Evolutionary conservation across 345 rosid species (phyloP).

Genomic region (Pistacia atlantica): DNA sequence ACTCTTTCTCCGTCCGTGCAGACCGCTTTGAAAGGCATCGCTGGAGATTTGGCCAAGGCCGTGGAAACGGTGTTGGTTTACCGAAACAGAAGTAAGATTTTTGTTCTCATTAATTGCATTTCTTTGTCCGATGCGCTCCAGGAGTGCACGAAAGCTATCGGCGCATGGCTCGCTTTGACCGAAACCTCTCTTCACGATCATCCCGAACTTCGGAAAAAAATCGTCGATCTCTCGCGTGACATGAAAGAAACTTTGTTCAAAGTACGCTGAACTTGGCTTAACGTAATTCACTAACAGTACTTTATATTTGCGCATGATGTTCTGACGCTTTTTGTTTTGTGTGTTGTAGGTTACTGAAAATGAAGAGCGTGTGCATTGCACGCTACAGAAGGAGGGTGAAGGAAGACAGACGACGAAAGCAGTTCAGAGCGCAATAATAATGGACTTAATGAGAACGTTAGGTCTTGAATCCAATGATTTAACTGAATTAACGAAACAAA

Average conservation of each 20-base stretch:
- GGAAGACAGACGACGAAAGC: conserved; percentile 39
- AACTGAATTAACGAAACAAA: conserved; percentile 33
- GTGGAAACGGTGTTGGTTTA: conserved; percentile 30
- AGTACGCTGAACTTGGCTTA: conserved; percentile 9
- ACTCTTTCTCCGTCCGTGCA: conserved; percentile 29
- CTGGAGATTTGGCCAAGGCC: conserved; percentile 33
- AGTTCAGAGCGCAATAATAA: conserved; percentile 41
- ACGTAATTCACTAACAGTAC: no score
- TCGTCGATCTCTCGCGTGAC: conserved; percentile 40
- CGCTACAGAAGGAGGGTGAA: conserved; percentile 40
- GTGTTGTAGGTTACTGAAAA: conserved; percentile 39
- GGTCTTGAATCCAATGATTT: conserved; percentile 33
- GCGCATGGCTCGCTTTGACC: conserved; percentile 39
- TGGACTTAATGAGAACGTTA: conserved; percentile 48
- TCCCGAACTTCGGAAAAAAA: conserved; percentile 38
- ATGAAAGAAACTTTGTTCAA: conserved; percentile 40
- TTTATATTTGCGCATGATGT: neutral
- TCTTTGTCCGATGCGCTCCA: conserved; percentile 31
- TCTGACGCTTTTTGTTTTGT: neutral
- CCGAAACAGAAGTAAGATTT: conserved; percentile 38
- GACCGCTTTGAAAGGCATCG: conserved; percentile 40
- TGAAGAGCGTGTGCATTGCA: conserved; percentile 40
- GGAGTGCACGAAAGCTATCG: conserved; percentile 32
- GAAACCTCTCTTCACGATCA: conserved; percentile 31
- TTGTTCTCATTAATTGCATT: conserved; percentile 37